phyloP scores from a whole-genome alignment of 2,329 filamentous ascomycete species.

The Grosmannia serpens region DNA sequence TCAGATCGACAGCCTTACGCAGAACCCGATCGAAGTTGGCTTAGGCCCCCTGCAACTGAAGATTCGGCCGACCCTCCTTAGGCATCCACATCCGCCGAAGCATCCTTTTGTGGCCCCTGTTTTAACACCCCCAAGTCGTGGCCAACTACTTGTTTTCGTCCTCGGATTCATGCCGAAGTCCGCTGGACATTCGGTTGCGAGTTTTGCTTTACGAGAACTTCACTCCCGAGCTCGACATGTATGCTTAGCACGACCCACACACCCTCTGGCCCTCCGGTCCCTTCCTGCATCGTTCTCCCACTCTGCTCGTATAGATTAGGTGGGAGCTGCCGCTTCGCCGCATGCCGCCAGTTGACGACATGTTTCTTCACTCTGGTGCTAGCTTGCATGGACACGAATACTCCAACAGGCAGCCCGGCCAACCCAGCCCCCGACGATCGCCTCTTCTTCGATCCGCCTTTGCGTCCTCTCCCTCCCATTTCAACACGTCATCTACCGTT shows the following conservation, averaged over 20 bases:
- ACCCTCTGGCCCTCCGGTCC: neutral
- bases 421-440: constrained; percentile 21
- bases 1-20: neutral
- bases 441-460: constrained; percentile 32
- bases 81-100: neutral
- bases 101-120: neutral
- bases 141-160: neutral
- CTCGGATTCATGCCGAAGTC: neutral
- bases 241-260: neutral
- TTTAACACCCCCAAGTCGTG: neutral
- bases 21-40: neutral
- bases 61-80: neutral
- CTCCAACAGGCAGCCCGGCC: constrained; percentile 27
- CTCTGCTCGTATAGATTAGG: constrained; percentile 1
- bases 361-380: constrained; percentile 49
- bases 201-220: neutral
- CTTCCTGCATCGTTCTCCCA: neutral
- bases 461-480: constrained; percentile 9
- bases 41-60: neutral
- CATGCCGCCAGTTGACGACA: constrained; percentile 18
- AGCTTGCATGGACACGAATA: constrained; percentile 51
- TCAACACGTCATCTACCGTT: neutral
- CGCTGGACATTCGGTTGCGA: neutral
- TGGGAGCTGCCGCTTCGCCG: neutral
- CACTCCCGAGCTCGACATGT: neutral